Percentiles rank a stretch among this genome's conserved stretches.
Conservation (phyloP, 2,329 filamentous ascomycete species). For the Dactylellina sp. region DNA sequence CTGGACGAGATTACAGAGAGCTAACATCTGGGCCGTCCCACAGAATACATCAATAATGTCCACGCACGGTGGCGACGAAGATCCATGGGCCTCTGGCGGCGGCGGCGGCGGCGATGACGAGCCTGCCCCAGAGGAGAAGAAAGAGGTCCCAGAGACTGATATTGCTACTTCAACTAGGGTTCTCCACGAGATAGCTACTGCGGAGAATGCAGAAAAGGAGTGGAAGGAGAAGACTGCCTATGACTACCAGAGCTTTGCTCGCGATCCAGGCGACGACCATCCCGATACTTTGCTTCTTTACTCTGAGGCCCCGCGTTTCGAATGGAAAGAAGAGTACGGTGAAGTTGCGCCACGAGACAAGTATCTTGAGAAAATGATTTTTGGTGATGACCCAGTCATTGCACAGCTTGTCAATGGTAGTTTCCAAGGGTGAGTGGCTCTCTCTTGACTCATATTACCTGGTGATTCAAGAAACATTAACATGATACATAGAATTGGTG, state of each 20-base stretch:
- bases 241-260: constrained; percentile 65
- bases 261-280: constrained; percentile 9
- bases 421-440: constrained; percentile 40
- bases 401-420: constrained; percentile 19
- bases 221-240: constrained; percentile 61
- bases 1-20: not conserved
- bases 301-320: constrained; percentile 72
- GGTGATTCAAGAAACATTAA: not conserved
- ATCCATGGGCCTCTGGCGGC: constrained; percentile 19
- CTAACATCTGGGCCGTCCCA: not conserved
- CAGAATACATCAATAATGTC: constrained; percentile 22
- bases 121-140: constrained; percentile 19
- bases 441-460: constrained; percentile 47
- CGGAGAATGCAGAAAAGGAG: constrained; percentile 60
- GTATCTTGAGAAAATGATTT: constrained; percentile 80
- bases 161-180: constrained; percentile 29
- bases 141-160: constrained; percentile 43
- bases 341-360: constrained; percentile 80
- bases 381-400: constrained; percentile 68
- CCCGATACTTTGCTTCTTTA: constrained; percentile 10
- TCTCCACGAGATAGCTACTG: constrained; percentile 49
- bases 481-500: constrained; percentile 66
- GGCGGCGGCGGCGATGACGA: not conserved
- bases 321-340: constrained; percentile 86
- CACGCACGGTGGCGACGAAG: constrained; percentile 18